Evolutionary conservation across 2,329 filamentous ascomycete genomes (phyloP).

Genomic region (Lojkania enalia): DNA sequence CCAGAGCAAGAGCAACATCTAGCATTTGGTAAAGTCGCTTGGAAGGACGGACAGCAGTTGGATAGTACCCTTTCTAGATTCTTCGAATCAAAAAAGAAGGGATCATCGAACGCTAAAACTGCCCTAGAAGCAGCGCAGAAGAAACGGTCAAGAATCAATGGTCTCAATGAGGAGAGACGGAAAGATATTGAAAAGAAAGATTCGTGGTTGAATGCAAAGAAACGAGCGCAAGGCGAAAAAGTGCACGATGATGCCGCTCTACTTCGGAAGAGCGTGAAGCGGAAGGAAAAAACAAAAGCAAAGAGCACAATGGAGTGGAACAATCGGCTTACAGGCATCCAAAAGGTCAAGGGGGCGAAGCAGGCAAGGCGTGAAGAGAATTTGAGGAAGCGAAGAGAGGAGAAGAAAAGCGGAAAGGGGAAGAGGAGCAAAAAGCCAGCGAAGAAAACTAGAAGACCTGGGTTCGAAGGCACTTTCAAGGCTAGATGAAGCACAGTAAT

Average conservation of each 20-base stretch:
- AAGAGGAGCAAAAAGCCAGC: slow-evolving; percentile 60
- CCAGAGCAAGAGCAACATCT: slow-evolving; percentile 68
- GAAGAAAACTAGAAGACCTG: slow-evolving; percentile 56
- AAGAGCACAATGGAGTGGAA: slow-evolving; percentile 88
- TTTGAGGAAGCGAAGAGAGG: slow-evolving; percentile 73
- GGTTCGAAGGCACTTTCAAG: slow-evolving; percentile 69
- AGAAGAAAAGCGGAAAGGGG: slow-evolving; percentile 65
- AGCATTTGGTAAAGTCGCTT: slow-evolving; percentile 88
- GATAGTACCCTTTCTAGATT: slow-evolving; percentile 68
- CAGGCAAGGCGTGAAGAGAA: slow-evolving; percentile 56
- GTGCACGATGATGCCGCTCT: slow-evolving; percentile 83
- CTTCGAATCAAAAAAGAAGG: slow-evolving; percentile 73
- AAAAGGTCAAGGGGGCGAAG: slow-evolving; percentile 52
- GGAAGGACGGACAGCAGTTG: slow-evolving; percentile 79
- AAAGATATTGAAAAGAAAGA: slow-evolving; percentile 92
- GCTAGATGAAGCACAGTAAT: too few species aligned
- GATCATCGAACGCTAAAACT: slow-evolving; percentile 80
- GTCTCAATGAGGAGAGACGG: slow-evolving; percentile 77
- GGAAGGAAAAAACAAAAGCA: slow-evolving; percentile 85
- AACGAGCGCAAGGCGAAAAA: slow-evolving; percentile 85
- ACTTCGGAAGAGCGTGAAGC: slow-evolving; percentile 88
- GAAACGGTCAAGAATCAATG: slow-evolving; percentile 77
- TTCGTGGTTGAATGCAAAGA: slow-evolving; percentile 87
- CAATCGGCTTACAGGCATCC: slow-evolving; percentile 50
- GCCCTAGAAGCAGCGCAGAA: slow-evolving; percentile 85